Evolutionary conservation across 2,329 filamentous ascomycete species (phyloP).

Genomic region (Camptophora hylomeconis): DNA sequence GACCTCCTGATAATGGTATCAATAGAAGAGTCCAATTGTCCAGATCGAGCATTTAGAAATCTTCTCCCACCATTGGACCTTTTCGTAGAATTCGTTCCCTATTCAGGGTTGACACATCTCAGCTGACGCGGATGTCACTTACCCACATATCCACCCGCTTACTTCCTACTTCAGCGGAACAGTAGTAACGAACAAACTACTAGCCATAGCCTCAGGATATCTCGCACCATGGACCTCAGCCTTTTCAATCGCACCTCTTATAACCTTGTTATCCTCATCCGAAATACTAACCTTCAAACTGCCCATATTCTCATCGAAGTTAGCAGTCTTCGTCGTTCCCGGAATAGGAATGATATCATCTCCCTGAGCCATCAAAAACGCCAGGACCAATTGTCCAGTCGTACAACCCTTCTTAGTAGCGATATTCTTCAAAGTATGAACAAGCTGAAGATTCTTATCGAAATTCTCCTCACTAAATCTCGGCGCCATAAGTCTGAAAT

Average conservation of each 20-base stretch:
- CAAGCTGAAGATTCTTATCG: constrained; percentile 42
- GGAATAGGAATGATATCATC: constrained; percentile 33
- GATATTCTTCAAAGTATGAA: constrained; percentile 35
- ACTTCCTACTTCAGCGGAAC: constrained; percentile 14
- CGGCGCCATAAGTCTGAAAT: constrained; percentile 36
- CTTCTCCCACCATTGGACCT: too few relatives aligned
- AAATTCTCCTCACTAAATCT: constrained; percentile 43
- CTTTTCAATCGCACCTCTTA: constrained; percentile 16
- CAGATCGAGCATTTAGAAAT: too few relatives aligned
- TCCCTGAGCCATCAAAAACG: constrained; percentile 50
- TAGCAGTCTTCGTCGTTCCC: constrained; percentile 17
- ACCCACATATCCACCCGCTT: too few relatives aligned
- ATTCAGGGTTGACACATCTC: too few relatives aligned
- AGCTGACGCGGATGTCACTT: too few relatives aligned
- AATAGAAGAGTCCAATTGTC: too few relatives aligned
- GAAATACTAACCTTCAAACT: constrained; percentile 15
- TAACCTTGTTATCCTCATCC: constrained; percentile 22
- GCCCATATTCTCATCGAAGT: constrained; percentile 18
- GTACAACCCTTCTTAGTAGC: constrained; percentile 44
- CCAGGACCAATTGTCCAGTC: constrained; percentile 45
- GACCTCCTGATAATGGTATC: too few relatives aligned
- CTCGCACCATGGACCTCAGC: constrained; percentile 14
- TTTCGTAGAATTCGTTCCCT: too few relatives aligned
- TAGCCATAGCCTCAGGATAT: constrained; percentile 14
- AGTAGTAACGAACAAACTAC: constrained; percentile 11